Evolutionary conservation across 768 basidiomycete species (phyloP).

Genomic region (Trametes cubensis): DNA sequence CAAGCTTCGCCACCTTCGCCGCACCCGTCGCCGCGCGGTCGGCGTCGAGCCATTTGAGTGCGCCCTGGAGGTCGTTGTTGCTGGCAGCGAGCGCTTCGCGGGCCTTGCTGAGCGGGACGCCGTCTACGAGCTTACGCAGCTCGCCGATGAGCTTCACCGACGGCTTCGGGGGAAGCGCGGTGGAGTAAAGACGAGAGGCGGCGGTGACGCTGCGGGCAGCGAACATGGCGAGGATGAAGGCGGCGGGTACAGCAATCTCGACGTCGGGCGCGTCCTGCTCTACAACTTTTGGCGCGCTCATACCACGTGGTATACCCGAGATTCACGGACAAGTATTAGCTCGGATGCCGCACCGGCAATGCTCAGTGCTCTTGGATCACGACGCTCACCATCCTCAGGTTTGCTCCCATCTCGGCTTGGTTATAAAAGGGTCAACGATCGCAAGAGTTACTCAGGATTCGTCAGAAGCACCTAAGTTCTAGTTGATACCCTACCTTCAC

Average conservation of each 20-base stretch:
- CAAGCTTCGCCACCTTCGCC: slow-evolving; percentile 82
- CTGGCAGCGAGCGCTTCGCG: slow-evolving; percentile 80
- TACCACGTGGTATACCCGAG: too few relatives aligned
- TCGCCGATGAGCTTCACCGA: slow-evolving; percentile 81
- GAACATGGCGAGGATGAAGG: slow-evolving; percentile 25
- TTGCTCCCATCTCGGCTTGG: too few relatives aligned
- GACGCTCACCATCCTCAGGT: too few relatives aligned
- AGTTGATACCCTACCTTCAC: too few relatives aligned
- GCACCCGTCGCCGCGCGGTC: slow-evolving; percentile 73
- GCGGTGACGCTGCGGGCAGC: slow-evolving; percentile 13
- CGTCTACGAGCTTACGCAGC: slow-evolving; percentile 74
- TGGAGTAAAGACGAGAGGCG: slow-evolving; percentile 53
- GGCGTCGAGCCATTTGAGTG: slow-evolving; percentile 79
- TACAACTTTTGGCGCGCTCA: slow-evolving; percentile 3
- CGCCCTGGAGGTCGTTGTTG: slow-evolving; percentile 71
- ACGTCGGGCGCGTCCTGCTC: not conserved
- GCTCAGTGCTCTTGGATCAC: too few relatives aligned
- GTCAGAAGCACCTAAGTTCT: too few relatives aligned
- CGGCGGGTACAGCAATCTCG: slow-evolving; percentile 9
- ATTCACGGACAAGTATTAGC: too few relatives aligned
- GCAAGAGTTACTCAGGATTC: too few relatives aligned
- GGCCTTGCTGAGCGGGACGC: slow-evolving; percentile 83
- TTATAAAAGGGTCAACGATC: too few relatives aligned
- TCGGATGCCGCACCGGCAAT: too few relatives aligned
- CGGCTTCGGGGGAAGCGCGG: slow-evolving; percentile 50